phyloP scores from a whole-genome alignment of 2,329 filamentous ascomycete species.

The Lachnellula subtilissima region DNA sequence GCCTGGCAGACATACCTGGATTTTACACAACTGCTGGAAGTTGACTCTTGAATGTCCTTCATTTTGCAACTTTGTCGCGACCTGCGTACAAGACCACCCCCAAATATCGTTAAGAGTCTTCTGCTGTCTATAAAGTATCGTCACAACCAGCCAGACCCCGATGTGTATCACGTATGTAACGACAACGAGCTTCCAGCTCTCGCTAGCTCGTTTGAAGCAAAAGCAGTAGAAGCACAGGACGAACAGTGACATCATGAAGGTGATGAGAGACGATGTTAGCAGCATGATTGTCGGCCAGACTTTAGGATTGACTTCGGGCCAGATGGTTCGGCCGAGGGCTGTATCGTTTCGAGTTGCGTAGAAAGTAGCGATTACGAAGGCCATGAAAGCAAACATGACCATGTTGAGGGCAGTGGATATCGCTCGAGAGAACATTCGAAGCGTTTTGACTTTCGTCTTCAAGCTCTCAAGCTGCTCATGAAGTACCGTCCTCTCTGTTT shows the following conservation, averaged over 20 bases:
- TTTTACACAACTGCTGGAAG: slow-evolving; percentile 1
- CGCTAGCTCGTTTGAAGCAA: slow-evolving; percentile 2
- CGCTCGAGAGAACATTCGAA: not conserved
- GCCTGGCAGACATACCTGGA: not conserved
- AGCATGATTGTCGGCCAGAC: slow-evolving; percentile 2
- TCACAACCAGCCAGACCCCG: not conserved
- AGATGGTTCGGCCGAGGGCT: not conserved
- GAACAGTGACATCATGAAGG: not conserved
- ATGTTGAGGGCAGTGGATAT: not conserved
- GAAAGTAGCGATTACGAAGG: not conserved
- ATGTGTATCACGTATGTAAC: slow-evolving; percentile 1
- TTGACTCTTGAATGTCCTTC: slow-evolving; percentile 1
- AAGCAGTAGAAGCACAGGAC: not conserved
- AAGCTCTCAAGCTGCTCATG: not conserved
- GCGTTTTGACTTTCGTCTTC: not conserved
- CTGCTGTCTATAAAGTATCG: slow-evolving; percentile 1
- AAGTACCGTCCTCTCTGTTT: not conserved
- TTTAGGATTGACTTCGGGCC: not conserved
- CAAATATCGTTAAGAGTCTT: slow-evolving; percentile 1
- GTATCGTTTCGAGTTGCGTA: not conserved
- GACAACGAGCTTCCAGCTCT: slow-evolving; percentile 3
- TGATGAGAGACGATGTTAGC: not conserved
- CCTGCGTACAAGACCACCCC: slow-evolving; percentile 1
- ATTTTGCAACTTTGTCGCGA: not conserved
- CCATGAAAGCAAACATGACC: slow-evolving; percentile 4